Percentiles rank a stretch among this genome's conserved stretches.
Conservation (phyloP, 179 eudicot species). For the Amaranthus tricolor region DNA sequence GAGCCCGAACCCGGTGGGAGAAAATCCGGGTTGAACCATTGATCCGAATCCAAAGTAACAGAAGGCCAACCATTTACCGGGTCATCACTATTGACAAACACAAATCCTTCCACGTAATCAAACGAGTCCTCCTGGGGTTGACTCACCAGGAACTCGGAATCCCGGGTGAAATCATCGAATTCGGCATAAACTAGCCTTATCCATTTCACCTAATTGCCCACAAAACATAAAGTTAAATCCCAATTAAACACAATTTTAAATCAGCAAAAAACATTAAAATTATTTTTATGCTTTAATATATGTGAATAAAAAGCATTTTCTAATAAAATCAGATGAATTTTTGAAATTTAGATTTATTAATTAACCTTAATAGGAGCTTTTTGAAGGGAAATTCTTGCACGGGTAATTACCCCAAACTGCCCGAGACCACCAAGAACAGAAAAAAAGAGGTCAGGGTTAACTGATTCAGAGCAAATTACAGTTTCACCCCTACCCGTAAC, state of each 20-base stretch:
- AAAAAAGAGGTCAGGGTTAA: slow-evolving; percentile 51
- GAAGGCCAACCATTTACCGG: slow-evolving; percentile 77
- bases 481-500: slow-evolving; percentile 78
- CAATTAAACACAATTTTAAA: no score
- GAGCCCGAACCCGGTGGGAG: slow-evolving; percentile 46
- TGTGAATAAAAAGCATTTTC: no score
- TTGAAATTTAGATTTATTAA: neutral
- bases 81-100: slow-evolving; percentile 67
- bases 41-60: slow-evolving; percentile 46
- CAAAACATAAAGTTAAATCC: neutral
- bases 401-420: slow-evolving; percentile 77
- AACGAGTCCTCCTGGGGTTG: slow-evolving; percentile 44
- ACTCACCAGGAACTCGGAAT: slow-evolving; percentile 65
- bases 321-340: neutral
- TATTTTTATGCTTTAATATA: no score
- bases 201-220: slow-evolving; percentile 66
- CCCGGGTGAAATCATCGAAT: slow-evolving; percentile 67
- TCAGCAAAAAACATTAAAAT: no score
- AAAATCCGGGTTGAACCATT: slow-evolving; percentile 47
- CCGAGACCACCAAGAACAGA: slow-evolving; percentile 84
- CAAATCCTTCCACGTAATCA: slow-evolving; percentile 84
- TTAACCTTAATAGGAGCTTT: slow-evolving; percentile 63
- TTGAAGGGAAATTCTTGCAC: slow-evolving; percentile 66
- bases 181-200: slow-evolving; percentile 76
- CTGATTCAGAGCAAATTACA: slow-evolving; percentile 41